Evolutionary conservation across 139 green algal species (phyloP), one percentile per base, ranked within the genome.

Genomic region (Closterium sp.): DNA sequence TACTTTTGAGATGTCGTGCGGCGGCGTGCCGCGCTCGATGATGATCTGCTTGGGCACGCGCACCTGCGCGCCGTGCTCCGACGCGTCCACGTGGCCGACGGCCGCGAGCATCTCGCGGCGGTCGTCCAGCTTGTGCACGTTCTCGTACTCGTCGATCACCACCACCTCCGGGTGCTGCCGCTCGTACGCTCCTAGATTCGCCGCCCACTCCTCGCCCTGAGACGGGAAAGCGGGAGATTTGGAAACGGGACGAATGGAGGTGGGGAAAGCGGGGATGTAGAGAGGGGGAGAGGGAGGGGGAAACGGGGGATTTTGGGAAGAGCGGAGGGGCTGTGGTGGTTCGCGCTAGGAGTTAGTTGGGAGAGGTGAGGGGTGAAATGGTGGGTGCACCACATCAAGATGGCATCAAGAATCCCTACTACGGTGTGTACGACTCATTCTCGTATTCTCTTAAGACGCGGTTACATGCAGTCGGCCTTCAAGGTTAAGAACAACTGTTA

Each of bases 81-180:
- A 87, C n/a, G 85, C 85, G 85, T 87, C 85, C 85, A 31, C 28
- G 85, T 90, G n/a, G 11, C 17, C 10, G 11, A 79, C 62, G 28
- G 89, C 89, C 42, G 89, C 89, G 21, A 93, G 91, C 91, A 93
- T 93, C 28, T 31, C 27, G n/a, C 27, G 31, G 30, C 91, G 91
- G 32, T 93, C 34, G 31, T 92, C 89, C 31, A 93, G 91, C 91
- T 34, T 31, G 31, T 92, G 31, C 27, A 93, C 88, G 21, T 17
- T 50, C 31, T 92, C 86, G 31, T 50, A 92, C 31, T 93, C 27
- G 90, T 93, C 91, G 22, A 93, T 31, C n/a, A 93, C 93, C 28
- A 86, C 87, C n/a, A 88, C 34, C 38, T 93, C 42, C 19, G 91
- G 91, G 32, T 93, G 28, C 34, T 28, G 17, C 22, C 22, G 30